Evolutionary conservation across 495 filamentous ascomycete genomes (phyloP), one percentile per base, ranked within the genome.

Genomic region (Polyplosphaeria fusca): DNA sequence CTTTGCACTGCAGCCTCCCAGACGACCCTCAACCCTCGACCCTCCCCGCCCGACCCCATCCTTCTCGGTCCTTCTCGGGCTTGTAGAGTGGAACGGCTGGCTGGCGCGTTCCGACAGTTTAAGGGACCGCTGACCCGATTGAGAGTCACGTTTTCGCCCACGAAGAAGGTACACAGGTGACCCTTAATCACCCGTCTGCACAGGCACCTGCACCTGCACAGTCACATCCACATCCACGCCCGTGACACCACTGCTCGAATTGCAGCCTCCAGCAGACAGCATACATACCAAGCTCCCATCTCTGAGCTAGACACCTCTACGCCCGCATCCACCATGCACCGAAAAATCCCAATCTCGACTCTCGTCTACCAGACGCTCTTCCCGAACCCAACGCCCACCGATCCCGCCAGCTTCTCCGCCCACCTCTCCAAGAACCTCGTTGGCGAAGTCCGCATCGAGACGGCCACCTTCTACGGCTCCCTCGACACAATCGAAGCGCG

Each of bases 361-460:
- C 68, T 77, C 23, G 79, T 87, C 54, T 79, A 84, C 72, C 73
- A 73, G 49, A 68, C 74, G 51, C 74, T 82, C 22, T 86, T 77
- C 60, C 81, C 83, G n/a, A 72, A 70, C 16, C 79, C 79, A n/a
- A 73, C 73, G 28, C 65, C 78, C 5, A 74, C 66, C 39, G 81
- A 85, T 50, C 82, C 82, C 0, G 69, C 71, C 1, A 77, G 76
- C 39, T 86, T 85, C 69, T 71, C 78, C 14, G 75, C 74, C 9
- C 80, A 85, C 59, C 77, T 86, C 53, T 75, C 76, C 32, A 76
- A 77, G 25, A 79, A 89, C 65, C 80, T 96, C 22, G 83, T 96
- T n/a, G 87, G 85, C 12, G 91, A 96, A 78, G 89, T 96, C 45
- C 86, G 89, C 37, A 78, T 87, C 64, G 91, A 96, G 68, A 89